These are phyloP conservation scores for Mortierella antarctica DNA, from an alignment of 192 early-diverging fungal genomes.

Conservation along the genomic window DNA sequence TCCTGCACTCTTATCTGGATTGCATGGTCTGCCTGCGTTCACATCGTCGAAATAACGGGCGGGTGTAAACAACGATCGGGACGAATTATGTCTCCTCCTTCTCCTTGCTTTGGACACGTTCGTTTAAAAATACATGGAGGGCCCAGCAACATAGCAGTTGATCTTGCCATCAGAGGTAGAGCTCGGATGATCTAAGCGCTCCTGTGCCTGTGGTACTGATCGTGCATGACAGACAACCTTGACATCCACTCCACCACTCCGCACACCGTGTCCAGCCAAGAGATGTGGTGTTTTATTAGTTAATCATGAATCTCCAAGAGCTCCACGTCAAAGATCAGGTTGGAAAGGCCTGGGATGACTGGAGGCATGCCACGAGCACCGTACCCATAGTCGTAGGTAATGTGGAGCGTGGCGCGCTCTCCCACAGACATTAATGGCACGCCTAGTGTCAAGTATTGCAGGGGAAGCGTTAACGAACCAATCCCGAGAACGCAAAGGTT, in stretches of 20 bases:
- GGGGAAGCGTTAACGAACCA: not conserved
- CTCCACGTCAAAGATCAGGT: slow-evolving; percentile 89
- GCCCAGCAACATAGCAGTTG: not conserved
- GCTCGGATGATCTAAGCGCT: not conserved
- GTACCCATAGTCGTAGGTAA: slow-evolving; percentile 87
- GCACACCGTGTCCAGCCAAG: too few relatives aligned
- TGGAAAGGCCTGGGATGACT: slow-evolving; percentile 83
- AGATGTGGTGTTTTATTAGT: too few relatives aligned
- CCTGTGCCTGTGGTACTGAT: too few relatives aligned
- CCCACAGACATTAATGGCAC: slow-evolving; percentile 95
- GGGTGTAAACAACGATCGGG: not conserved
- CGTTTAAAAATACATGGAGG: not conserved
- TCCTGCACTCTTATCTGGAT: not conserved
- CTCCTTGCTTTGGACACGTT: not conserved
- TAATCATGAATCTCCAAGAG: slow-evolving; percentile 66
- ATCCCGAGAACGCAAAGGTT: not conserved
- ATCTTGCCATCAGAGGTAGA: not conserved
- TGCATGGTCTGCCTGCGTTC: too few relatives aligned
- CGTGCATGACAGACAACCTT: too few relatives aligned
- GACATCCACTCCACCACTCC: too few relatives aligned
- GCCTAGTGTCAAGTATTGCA: slow-evolving; percentile 62
- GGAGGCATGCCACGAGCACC: slow-evolving; percentile 80
- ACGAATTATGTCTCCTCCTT: not conserved
- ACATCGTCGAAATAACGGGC: too few relatives aligned
- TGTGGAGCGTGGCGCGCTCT: slow-evolving; percentile 85